Base-by-base conservation (phyloP, 2,329 filamentous ascomycete genomes). In the Zymoseptoria passerinii region DNA sequence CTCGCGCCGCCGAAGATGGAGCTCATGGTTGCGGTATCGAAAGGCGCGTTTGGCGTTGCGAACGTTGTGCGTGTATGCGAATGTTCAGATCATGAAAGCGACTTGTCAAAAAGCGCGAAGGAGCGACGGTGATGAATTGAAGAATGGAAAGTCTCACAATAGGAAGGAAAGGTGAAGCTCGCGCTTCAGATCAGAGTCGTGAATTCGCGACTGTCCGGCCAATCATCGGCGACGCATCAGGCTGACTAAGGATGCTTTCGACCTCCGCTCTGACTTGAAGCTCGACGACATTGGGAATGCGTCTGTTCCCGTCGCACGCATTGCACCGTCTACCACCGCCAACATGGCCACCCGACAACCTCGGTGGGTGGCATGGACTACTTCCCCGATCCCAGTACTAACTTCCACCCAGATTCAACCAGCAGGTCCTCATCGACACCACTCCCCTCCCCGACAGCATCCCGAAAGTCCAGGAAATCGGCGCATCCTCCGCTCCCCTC, bases 391-490 rank as follows among this genome's bases (percentile, higher is more conserved):
- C 50, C 35, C 13, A 44, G 29, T 18, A 52, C 57, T 60, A 54
- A 63, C 18, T 59, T 49, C n/a, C n/a, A 53, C 62, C 63, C 76
- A 97, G 94, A 76, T 97, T 97, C 87, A 91, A 90, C 79, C 90
- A 96, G 80, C 81, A 91, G 74, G 82, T 89, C 79, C 89, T 97
- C 78, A 84, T 94, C 81, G 94, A 99, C 82, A 94, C 90, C 72
- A 96, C 94, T 68, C 92, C 94, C 71, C 88, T 99, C 72, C 94
- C 94, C 66, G 86, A 90, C 73, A 82, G 87, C 71, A 91, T 99
- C 76, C 94, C 94, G 71, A 86, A 90, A 73, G 94, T 99, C 75
- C 83, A 89, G 76, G 94, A 99, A 79, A 84, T 99, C 67, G 94
- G 94, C 71, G 84, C 90, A 72, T 95, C 87, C 71, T 97, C 92